Evolutionary conservation across 768 basidiomycete species (phyloP), one percentile per base, ranked within the genome.

Genomic region (Tylopilus plumbeoviolaceoides): DNA sequence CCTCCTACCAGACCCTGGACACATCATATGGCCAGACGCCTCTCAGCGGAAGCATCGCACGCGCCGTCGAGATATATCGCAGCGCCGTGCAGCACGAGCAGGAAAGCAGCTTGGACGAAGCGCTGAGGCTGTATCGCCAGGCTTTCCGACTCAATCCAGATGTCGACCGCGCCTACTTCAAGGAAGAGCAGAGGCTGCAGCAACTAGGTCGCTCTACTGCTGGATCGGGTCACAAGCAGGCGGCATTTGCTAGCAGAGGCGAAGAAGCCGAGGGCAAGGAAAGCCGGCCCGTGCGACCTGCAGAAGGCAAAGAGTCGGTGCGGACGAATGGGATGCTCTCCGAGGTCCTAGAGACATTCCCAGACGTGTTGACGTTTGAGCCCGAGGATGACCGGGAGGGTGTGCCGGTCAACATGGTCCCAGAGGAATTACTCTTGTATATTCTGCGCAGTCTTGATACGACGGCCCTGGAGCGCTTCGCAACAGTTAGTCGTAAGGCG

Each of bases 71-170:
- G 9, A 59, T 84, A 12, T 97, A 95, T 66, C 70, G 78, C 27
- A 75, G 71, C 18, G 93, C 93, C 9, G 77, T 92, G 28, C 75
- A 81, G 36, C 75, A 79, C 43, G 93, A 97, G 67, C 87, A 90
- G 63, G 72, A 70, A 41, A 83, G 91, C 36, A 73, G 87, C 54
- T 73, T 91, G 45, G 87, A 93, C 57, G 81, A 86, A 31, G 93
- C 93, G 11, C 69, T 93, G 10, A 63, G 69, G 23, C 70, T 92
- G 8, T 97, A 95, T 62, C 83, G 90, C 10, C 80, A 82, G 55
- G 90, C 90, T 2, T 94, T 93, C 66, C 81, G 85, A 48, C 71
- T 87, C 70, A 80, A 93, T 54, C 74, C 85, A 33, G 73, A 88
- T 55, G 88, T 94, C 31, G 91, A 93, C 64, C 77, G 78, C 54